These are phyloP conservation scores for Claviceps digitariae DNA, from an alignment of 2,329 filamentous ascomycete genomes.

Conservation along the genomic window DNA sequence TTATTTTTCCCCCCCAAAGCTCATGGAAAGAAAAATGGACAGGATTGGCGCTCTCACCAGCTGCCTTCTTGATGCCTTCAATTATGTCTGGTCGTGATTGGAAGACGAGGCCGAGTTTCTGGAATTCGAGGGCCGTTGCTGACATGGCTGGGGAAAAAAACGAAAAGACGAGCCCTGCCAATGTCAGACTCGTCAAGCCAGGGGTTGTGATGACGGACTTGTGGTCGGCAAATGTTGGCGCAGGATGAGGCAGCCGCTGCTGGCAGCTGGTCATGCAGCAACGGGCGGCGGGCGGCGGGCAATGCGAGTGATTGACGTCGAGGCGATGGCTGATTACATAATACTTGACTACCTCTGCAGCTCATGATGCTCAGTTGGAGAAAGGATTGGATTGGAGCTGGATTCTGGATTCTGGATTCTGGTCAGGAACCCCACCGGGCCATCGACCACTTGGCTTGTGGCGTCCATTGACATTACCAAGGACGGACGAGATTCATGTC, in stretches of 20 bases:
- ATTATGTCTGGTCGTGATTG: conserved; percentile 42
- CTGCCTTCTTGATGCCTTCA: conserved; percentile 36
- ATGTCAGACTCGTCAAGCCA: background rate
- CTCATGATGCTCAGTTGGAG: no score
- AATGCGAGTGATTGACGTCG: conserved; percentile 2
- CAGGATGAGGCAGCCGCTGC: background rate
- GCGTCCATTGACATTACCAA: background rate
- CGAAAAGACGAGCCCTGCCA: background rate
- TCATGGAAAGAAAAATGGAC: background rate
- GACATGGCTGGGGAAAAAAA: conserved; percentile 19
- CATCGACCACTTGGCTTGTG: background rate
- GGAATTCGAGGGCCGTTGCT: conserved; percentile 29
- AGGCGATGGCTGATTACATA: conserved; percentile 6
- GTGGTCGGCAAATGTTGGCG: conserved; percentile 1
- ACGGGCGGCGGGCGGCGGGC: background rate
- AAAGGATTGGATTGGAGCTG: no score
- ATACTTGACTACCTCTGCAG: no score
- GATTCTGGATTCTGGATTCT: background rate
- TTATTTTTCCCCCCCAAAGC: no score
- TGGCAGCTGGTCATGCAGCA: background rate
- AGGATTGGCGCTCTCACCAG: conserved; percentile 31
- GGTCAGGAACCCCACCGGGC: no score
- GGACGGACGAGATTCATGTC: background rate
- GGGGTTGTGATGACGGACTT: background rate
- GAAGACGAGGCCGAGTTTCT: conserved; percentile 39